These are phyloP conservation scores for Furcasterigmium sp. DNA, from an alignment of 2,329 filamentous ascomycete genomes.

Conservation along the genomic window DNA sequence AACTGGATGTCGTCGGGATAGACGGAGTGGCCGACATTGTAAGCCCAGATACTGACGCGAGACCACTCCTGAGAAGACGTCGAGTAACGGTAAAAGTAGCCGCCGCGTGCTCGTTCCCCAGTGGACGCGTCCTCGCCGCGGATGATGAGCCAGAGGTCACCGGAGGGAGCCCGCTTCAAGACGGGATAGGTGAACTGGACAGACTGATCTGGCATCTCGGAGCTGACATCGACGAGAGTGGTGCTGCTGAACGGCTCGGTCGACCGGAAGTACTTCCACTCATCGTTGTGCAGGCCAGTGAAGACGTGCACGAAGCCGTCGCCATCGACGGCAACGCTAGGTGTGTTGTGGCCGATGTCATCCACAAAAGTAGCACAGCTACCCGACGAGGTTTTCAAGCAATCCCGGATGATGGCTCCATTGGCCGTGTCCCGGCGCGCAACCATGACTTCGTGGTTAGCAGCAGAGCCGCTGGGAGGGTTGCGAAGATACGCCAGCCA, in stretches of 20 bases:
- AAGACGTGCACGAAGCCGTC: conserved; percentile 20
- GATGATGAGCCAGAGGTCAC: conserved; percentile 13
- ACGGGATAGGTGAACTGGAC: conserved; percentile 13
- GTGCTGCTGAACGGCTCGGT: conserved; percentile 13
- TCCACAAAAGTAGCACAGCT: conserved; percentile 16
- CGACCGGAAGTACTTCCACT: conserved; percentile 19
- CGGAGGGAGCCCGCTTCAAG: conserved; percentile 10
- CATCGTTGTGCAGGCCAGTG: conserved; percentile 20
- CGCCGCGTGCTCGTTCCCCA: conserved; percentile 8
- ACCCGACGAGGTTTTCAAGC: conserved; percentile 11
- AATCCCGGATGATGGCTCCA: conserved; percentile 14
- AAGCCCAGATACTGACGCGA: conserved; percentile 13
- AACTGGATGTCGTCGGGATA: conserved; percentile 20
- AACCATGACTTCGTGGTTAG: conserved; percentile 20
- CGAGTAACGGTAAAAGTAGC: conserved; percentile 12
- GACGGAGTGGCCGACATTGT: conserved; percentile 16
- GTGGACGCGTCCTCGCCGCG: conserved; percentile 9
- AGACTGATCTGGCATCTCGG: conserved; percentile 15
- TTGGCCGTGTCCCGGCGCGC: conserved; percentile 13
- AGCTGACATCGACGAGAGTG: conserved; percentile 11
- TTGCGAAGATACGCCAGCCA: conserved; percentile 18
- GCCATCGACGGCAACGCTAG: conserved; percentile 15
- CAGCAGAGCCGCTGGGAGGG: conserved; percentile 12
- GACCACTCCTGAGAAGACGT: conserved; percentile 9
- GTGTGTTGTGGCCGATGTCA: conserved; percentile 17